phyloP scores from a whole-genome alignment of 2,329 filamentous ascomycete species.

The Metarhizium robertsii region DNA sequence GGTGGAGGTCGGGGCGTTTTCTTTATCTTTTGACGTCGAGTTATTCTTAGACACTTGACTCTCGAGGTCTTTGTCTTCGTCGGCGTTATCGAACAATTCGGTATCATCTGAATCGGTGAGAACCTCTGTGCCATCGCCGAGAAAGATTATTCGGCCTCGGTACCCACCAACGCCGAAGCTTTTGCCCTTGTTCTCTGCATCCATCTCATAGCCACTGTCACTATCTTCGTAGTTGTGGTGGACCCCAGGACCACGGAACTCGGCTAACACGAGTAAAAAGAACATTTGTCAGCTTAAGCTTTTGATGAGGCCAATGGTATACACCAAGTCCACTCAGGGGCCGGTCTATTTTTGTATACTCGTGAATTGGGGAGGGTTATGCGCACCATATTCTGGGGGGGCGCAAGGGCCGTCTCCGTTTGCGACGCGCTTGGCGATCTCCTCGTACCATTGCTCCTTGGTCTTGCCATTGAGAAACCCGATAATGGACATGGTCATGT shows the following conservation, averaged over 20 bases:
- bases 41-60: constrained; percentile 66
- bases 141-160: constrained; percentile 81
- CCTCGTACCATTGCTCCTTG: constrained; percentile 97
- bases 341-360: background rate
- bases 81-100: constrained; percentile 83
- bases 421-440: constrained; percentile 86
- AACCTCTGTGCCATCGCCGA: constrained; percentile 91
- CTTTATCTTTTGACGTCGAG: constrained; percentile 17
- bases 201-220: constrained; percentile 67
- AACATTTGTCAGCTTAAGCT: constrained; percentile 15
- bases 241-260: constrained; percentile 75
- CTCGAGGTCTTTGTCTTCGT: constrained; percentile 77
- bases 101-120: constrained; percentile 80
- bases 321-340: constrained; percentile 9
- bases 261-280: constrained; percentile 42
- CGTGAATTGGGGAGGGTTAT: constrained; percentile 22
- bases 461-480: constrained; percentile 83
- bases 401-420: constrained; percentile 97
- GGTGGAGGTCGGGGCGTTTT: constrained; percentile 11
- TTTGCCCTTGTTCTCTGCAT: constrained; percentile 55
- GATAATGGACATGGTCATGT: constrained; percentile 96
- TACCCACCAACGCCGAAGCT: constrained; percentile 60
- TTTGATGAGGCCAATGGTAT: constrained; percentile 1
- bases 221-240: constrained; percentile 78
- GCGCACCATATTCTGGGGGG: constrained; percentile 97